Percentiles rank a stretch among this genome's conserved stretches.
phyloP scores from a whole-genome alignment of 441 rosid genomes.

The Populus hybrid region DNA sequence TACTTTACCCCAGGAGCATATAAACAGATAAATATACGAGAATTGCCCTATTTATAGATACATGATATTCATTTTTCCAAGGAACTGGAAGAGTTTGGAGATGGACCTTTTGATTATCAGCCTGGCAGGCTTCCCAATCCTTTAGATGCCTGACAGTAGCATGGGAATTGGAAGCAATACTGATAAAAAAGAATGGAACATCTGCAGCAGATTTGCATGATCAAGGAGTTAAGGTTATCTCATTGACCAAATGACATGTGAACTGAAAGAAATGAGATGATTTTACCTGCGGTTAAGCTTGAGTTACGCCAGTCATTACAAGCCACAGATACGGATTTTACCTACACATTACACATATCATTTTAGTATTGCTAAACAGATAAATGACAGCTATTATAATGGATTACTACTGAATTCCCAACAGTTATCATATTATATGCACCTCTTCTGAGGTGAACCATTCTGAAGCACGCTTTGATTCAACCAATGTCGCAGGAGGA shows the following conservation, averaged over 20 bases:
- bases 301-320: slow-evolving; percentile 89
- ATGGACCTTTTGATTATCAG: slow-evolving; percentile 73
- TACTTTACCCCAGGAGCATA: background rate
- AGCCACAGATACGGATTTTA: slow-evolving; percentile 68
- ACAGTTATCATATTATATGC: slow-evolving; percentile 12
- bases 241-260: background rate
- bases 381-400: background rate
- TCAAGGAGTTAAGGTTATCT: slow-evolving; percentile 6
- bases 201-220: slow-evolving; percentile 39
- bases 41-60: background rate
- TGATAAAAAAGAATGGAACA: slow-evolving; percentile 84
- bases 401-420: background rate
- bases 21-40: background rate
- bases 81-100: slow-evolving; percentile 1
- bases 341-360: slow-evolving; percentile 38
- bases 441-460: slow-evolving; percentile 76
- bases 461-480: slow-evolving; percentile 72
- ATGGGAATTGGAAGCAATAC: slow-evolving; percentile 48
- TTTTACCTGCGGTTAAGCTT: slow-evolving; percentile 62
- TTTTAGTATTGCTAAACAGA: background rate
- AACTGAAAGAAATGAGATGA: slow-evolving; percentile 3
- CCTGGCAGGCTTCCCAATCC: slow-evolving; percentile 66
- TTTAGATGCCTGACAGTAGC: slow-evolving; percentile 63
- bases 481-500: slow-evolving; percentile 73
- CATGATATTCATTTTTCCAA: slow-evolving; percentile 1